Evolutionary conservation across 2,329 filamentous ascomycete genomes (phyloP).

Genomic region (Alternaria metachromatica): DNA sequence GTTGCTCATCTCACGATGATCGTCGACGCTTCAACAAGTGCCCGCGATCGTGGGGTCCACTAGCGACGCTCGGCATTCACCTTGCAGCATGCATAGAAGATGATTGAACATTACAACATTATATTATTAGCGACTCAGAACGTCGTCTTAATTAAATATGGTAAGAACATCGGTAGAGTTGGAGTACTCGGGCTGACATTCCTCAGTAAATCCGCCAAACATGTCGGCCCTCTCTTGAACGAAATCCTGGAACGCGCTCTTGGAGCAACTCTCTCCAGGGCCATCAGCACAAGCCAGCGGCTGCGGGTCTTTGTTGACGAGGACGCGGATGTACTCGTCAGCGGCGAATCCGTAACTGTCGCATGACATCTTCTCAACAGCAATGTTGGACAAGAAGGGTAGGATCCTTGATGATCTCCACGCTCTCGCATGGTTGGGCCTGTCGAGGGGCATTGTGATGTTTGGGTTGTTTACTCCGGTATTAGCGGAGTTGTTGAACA

Average conservation of each 20-base stretch:
- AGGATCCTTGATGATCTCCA: slow-evolving; percentile 70
- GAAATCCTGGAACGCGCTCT: slow-evolving; percentile 52
- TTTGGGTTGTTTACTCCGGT: slow-evolving; percentile 62
- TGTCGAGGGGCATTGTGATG: slow-evolving; percentile 68
- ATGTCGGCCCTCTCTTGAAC: slow-evolving; percentile 51
- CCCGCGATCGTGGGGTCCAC: not conserved
- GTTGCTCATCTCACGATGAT: not conserved
- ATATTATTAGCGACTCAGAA: not conserved
- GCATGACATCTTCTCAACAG: slow-evolving; percentile 70
- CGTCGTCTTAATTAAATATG: slow-evolving; percentile 14
- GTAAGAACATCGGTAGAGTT: slow-evolving; percentile 53
- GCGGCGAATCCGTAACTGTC: slow-evolving; percentile 61
- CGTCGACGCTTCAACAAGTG: not conserved
- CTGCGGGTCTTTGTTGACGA: slow-evolving; percentile 61
- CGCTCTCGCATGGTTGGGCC: slow-evolving; percentile 67
- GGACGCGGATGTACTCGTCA: slow-evolving; percentile 60
- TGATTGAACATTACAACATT: not conserved
- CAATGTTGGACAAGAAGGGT: slow-evolving; percentile 71
- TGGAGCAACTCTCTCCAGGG: slow-evolving; percentile 59
- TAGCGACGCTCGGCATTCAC: slow-evolving; percentile 3
- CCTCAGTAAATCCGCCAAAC: slow-evolving; percentile 53
- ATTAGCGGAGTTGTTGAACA: slow-evolving; percentile 72
- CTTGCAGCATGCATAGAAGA: not conserved
- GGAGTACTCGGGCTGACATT: slow-evolving; percentile 52
- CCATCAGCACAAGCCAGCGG: slow-evolving; percentile 58